phyloP scores from a whole-genome alignment of 495 filamentous ascomycete genomes.

The Cercophora scortea region DNA sequence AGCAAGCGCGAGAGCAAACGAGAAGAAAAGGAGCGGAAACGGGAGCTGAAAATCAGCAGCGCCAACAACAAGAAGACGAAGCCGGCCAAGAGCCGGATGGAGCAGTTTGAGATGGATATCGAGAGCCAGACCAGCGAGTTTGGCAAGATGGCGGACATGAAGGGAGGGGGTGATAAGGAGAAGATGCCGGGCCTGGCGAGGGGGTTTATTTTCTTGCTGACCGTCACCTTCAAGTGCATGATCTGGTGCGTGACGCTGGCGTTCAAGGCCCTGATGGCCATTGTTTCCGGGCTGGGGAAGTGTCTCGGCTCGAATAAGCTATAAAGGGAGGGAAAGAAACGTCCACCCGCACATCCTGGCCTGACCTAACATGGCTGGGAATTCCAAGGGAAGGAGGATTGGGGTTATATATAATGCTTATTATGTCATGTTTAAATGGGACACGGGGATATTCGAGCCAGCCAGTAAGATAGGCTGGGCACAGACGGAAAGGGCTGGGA shows the following conservation, averaged over 20 bases:
- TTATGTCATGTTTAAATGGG: too few relatives aligned
- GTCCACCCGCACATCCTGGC: too few relatives aligned
- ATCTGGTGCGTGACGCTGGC: constrained; percentile 38
- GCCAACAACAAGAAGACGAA: constrained; percentile 8
- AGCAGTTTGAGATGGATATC: constrained; percentile 49
- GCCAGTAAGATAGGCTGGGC: too few relatives aligned
- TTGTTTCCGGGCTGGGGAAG: constrained; percentile 29
- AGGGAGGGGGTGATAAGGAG: constrained; percentile 26
- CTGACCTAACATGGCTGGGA: not conserved
- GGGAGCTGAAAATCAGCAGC: not conserved
- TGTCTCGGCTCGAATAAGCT: constrained; percentile 33
- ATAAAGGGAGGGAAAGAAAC: constrained; percentile 1
- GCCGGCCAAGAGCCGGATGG: constrained; percentile 27
- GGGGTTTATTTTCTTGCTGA: constrained; percentile 30
- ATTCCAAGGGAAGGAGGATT: not conserved
- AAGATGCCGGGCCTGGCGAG: constrained; percentile 32
- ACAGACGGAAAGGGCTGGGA: too few relatives aligned
- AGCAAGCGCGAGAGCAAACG: constrained; percentile 14
- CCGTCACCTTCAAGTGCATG: constrained; percentile 35
- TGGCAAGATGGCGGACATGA: constrained; percentile 21
- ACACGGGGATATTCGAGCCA: too few relatives aligned
- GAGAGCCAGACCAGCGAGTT: constrained; percentile 45
- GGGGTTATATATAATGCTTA: not conserved
- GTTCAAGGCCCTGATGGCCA: constrained; percentile 33
- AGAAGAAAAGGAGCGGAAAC: constrained; percentile 8